Conservation (phyloP, 352 stramenopile species). For the Phytopythium boreale region DNA sequence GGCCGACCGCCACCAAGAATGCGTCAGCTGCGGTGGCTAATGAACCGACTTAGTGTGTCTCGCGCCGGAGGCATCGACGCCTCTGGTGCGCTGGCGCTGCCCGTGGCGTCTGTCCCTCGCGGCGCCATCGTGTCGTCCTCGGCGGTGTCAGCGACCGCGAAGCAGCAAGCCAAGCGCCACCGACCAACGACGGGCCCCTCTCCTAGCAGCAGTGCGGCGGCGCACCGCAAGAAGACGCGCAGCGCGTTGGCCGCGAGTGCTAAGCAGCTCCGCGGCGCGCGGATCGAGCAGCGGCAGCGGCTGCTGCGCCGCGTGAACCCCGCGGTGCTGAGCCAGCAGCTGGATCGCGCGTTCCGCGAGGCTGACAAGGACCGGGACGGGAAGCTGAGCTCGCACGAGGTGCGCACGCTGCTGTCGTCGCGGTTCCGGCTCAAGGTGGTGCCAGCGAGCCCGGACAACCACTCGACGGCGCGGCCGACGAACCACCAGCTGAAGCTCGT, state of each 20-base stretch:
- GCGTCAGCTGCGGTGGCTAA: conserved; percentile 4
- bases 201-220: neutral
- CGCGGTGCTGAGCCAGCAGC: conserved; percentile 36
- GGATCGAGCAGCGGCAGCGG: conserved; percentile 7
- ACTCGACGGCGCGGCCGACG: conserved; percentile 38
- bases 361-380: conserved; percentile 72
- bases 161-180: conserved; percentile 3
- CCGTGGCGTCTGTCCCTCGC: conserved; percentile 1
- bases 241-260: conserved; percentile 1
- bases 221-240: conserved; percentile 2
- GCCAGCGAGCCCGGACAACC: conserved; percentile 27
- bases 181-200: neutral
- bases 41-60: conserved; percentile 1
- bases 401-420: conserved; percentile 58
- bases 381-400: conserved; percentile 59
- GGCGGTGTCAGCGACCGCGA: neutral
- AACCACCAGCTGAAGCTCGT: conserved; percentile 71
- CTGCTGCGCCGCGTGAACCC: conserved; percentile 6
- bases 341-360: conserved; percentile 64
- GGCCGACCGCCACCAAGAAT: neutral
- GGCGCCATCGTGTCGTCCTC: neutral
- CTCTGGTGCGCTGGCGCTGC: neutral
- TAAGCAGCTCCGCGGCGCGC: conserved; percentile 3
- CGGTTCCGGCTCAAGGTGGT: conserved; percentile 63
- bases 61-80: neutral